phyloP scores from a whole-genome alignment of 768 basidiomycete genomes.

The Naganishia friedmannii region DNA sequence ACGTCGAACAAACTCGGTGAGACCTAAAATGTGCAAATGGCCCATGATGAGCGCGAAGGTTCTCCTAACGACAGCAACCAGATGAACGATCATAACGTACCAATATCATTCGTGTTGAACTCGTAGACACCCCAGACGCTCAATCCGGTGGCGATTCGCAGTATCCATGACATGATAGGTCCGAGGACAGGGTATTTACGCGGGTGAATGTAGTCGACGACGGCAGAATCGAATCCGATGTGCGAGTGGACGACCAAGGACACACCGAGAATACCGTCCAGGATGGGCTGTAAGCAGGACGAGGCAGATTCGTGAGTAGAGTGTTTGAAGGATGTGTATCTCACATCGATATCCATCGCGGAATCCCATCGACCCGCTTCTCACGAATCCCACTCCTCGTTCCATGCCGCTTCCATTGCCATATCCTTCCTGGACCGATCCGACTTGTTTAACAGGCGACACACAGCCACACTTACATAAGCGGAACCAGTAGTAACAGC shows the following conservation, averaged over 20 bases:
- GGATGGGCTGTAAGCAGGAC: conserved; percentile 58
- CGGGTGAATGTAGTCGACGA: conserved; percentile 86
- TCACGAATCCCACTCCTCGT: no score
- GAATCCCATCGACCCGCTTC: no score
- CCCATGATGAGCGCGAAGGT: conserved; percentile 9
- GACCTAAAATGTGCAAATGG: conserved; percentile 58
- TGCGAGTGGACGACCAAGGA: conserved; percentile 91
- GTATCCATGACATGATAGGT: conserved; percentile 66
- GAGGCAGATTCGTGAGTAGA: background rate
- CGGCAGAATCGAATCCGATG: conserved; percentile 69
- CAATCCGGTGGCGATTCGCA: conserved; percentile 74
- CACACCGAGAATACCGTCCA: conserved; percentile 85
- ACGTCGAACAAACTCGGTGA: conserved; percentile 78
- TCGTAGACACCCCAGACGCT: conserved; percentile 84
- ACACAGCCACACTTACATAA: conserved; percentile 55
- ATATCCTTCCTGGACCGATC: no score
- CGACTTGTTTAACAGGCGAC: no score
- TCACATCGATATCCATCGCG: no score
- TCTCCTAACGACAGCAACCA: background rate
- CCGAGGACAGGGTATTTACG: conserved; percentile 90
- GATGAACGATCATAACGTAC: conserved; percentile 57
- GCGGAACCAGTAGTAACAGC: conserved; percentile 62
- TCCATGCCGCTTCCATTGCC: no score
- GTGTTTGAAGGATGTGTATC: background rate
- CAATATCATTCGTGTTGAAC: conserved; percentile 97